Evolutionary conservation across 129 eudicot genomes (phyloP).

Genomic region (Lonicera japonica): DNA sequence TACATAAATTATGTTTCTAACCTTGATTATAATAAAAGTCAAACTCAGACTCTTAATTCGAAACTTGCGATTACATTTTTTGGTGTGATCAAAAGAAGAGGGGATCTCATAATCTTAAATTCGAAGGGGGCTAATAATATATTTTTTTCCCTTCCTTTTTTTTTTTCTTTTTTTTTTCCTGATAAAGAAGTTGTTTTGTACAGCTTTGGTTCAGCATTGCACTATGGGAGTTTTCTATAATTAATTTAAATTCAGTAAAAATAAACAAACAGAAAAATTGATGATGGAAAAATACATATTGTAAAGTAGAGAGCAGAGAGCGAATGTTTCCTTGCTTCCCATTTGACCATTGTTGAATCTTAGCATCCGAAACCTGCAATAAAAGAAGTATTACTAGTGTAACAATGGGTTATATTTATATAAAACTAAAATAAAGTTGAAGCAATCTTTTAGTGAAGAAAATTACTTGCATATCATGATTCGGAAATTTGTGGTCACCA

Average conservation of each 20-base stretch:
- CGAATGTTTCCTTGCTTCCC: constrained; percentile 97
- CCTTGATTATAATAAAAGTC: too few relatives aligned
- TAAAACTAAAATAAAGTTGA: neutral
- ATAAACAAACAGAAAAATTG: neutral
- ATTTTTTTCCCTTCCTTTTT: neutral
- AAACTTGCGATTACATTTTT: too few relatives aligned
- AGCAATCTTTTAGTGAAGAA: neutral
- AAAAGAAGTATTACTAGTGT: constrained; percentile 1
- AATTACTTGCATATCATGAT: constrained; percentile 42
- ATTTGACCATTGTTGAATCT: constrained; percentile 68
- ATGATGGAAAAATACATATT: constrained; percentile 49
- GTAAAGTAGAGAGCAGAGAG: constrained; percentile 83
- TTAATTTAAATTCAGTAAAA: neutral
- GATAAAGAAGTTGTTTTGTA: neutral
- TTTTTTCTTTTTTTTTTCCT: too few relatives aligned
- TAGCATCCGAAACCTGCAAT: constrained; percentile 64
- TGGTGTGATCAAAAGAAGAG: too few relatives aligned
- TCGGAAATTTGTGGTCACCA: constrained; percentile 21
- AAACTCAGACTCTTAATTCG: too few relatives aligned
- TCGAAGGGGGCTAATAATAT: too few relatives aligned
- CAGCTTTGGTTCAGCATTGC: neutral
- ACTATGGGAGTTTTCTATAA: neutral
- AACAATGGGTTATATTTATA: neutral
- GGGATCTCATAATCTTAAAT: too few relatives aligned
- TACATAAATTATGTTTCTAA: too few relatives aligned